Conservation (phyloP, 768 basidiomycete genomes). For the Amanita fuliginea region DNA sequence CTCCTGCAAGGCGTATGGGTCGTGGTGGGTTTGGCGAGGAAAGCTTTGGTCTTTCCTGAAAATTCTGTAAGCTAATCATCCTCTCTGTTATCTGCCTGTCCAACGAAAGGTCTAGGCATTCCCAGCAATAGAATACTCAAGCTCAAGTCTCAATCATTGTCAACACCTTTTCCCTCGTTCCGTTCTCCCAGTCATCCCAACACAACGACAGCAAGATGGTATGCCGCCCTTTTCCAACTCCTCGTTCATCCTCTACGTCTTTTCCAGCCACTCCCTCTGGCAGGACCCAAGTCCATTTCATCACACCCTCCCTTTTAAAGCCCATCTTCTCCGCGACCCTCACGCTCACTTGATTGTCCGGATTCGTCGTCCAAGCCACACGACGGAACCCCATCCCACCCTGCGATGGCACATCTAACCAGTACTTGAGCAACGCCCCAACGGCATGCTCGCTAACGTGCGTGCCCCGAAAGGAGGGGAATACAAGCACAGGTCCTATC, state of each 20-base stretch:
- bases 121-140: not conserved
- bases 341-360: slow-evolving; percentile 32
- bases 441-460: slow-evolving; percentile 39
- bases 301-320: slow-evolving; percentile 34
- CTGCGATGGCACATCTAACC: slow-evolving; percentile 23
- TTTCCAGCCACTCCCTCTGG: slow-evolving; percentile 20
- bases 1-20: slow-evolving; percentile 5
- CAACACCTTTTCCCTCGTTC: slow-evolving; percentile 19
- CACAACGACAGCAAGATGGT: slow-evolving; percentile 26
- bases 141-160: slow-evolving; percentile 13
- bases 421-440: slow-evolving; percentile 28
- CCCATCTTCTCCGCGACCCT: slow-evolving; percentile 41
- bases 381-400: slow-evolving; percentile 42
- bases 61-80: not conserved
- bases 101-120: not conserved
- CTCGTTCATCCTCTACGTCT: slow-evolving; percentile 14
- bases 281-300: slow-evolving; percentile 39
- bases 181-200: slow-evolving; percentile 40
- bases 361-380: slow-evolving; percentile 41
- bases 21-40: slow-evolving; percentile 4
- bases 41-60: slow-evolving; percentile 1
- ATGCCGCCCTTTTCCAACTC: slow-evolving; percentile 25
- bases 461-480: slow-evolving; percentile 34
- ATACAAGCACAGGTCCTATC: slow-evolving; percentile 36
- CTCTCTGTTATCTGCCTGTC: not conserved